A percentile compares a stretch with the other conserved stretches of the same genome.
These are phyloP conservation scores for Penicillium sp. DNA, from an alignment of 2,329 filamentous ascomycete genomes.

Conservation along the genomic window DNA sequence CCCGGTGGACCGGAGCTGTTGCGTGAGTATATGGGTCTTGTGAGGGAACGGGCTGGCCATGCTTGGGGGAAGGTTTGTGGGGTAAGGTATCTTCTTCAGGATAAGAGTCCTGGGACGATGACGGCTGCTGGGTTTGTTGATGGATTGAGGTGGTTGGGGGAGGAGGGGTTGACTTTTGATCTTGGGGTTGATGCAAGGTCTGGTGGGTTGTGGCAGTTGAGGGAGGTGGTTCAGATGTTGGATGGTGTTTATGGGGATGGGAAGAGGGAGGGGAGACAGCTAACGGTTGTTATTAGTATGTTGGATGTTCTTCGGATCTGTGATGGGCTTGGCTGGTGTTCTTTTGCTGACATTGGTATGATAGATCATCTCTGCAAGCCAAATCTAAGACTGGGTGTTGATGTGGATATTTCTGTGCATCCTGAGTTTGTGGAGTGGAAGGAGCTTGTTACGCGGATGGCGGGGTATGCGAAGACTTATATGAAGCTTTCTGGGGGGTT, in stretches of 20 bases:
- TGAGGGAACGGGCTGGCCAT: constrained; percentile 52
- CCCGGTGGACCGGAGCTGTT: constrained; percentile 60
- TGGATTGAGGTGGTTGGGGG: constrained; percentile 61
- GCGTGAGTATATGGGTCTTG: constrained; percentile 61
- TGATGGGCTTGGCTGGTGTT: background rate
- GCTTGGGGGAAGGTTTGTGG: constrained; percentile 69
- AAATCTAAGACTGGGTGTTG: constrained; percentile 59
- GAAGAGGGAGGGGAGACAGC: constrained; percentile 46
- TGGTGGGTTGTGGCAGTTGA: constrained; percentile 70
- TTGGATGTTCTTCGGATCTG: constrained; percentile 3
- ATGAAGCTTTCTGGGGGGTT: constrained; percentile 91
- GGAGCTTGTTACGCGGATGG: constrained; percentile 63
- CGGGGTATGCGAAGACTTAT: constrained; percentile 61
- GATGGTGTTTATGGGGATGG: constrained; percentile 59
- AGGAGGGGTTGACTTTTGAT: constrained; percentile 68
- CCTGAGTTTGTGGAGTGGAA: constrained; percentile 66
- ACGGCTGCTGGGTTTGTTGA: constrained; percentile 62
- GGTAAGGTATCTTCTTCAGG: constrained; percentile 78
- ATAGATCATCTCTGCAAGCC: constrained; percentile 89
- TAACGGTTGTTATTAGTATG: constrained; percentile 65
- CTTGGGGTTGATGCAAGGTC: constrained; percentile 75
- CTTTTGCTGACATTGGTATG: background rate
- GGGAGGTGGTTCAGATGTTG: constrained; percentile 68
- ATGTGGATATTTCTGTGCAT: constrained; percentile 43
- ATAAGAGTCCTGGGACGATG: constrained; percentile 65